Conservation (phyloP, 2,329 filamentous ascomycete species). For the Colletotrichum ledebouriae region DNA sequence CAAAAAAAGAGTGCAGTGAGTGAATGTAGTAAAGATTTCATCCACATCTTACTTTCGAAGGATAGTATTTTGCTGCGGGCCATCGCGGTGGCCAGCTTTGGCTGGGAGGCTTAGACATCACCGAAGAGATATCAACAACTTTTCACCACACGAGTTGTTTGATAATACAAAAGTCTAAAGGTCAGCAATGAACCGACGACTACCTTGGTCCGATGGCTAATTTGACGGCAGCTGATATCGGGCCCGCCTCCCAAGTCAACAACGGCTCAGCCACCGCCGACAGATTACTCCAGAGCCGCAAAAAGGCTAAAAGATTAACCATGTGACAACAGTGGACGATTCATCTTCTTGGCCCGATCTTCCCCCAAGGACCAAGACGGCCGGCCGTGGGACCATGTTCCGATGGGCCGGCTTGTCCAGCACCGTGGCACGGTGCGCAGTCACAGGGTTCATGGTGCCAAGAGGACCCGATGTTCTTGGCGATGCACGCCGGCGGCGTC, state of each 20-base stretch:
- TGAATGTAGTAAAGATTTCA: no score
- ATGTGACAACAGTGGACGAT: conserved; percentile 16
- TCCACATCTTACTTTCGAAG: no score
- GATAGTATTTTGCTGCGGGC: no score
- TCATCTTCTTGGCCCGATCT: conserved; percentile 1
- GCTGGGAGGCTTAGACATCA: no score
- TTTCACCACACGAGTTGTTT: no score
- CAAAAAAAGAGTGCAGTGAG: no score
- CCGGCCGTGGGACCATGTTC: conserved; percentile 11
- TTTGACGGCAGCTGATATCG: no score
- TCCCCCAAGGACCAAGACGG: not conserved
- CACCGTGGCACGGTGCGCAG: conserved; percentile 21
- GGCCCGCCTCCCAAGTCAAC: not conserved
- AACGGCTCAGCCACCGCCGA: conserved; percentile 9
- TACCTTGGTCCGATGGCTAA: no score
- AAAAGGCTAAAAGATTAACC: not conserved
- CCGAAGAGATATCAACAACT: no score
- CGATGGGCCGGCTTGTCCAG: conserved; percentile 28
- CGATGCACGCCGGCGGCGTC: conserved; percentile 32
- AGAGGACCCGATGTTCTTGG: conserved; percentile 32
- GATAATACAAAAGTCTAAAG: not conserved
- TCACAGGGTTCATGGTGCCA: conserved; percentile 28
- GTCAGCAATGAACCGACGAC: not conserved
- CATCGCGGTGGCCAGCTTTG: no score
- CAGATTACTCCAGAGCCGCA: conserved; percentile 2